These are phyloP conservation scores for Prunus fruticosa DNA, from an alignment of 306 rosid genomes.

Conservation along the genomic window DNA sequence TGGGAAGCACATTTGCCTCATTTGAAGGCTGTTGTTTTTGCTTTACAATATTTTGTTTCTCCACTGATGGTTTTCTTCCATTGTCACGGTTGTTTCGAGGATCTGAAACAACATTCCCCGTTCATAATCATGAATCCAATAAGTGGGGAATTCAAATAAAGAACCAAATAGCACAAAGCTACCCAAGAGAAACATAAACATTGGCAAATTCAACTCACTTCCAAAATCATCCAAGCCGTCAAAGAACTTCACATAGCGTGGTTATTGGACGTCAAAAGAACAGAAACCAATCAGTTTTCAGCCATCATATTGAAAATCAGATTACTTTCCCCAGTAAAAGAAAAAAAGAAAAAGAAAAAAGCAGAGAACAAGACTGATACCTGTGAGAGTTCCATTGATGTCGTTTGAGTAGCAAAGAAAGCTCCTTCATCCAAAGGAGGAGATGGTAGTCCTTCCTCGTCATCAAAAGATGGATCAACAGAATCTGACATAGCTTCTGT, in stretches of 20 bases:
- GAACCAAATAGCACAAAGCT: slow-evolving; percentile 34
- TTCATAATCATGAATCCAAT: slow-evolving; percentile 36
- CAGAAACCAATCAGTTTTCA: slow-evolving; percentile 41
- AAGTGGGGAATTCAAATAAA: slow-evolving; percentile 32
- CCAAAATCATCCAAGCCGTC: slow-evolving; percentile 97
- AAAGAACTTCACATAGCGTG: slow-evolving; percentile 61
- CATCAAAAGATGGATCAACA: slow-evolving; percentile 51
- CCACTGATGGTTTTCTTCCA: slow-evolving; percentile 50
- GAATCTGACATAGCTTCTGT: slow-evolving; percentile 77
- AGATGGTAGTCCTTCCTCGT: slow-evolving; percentile 88
- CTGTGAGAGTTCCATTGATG: slow-evolving; percentile 77
- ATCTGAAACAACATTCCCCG: slow-evolving; percentile 66
- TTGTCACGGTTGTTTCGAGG: slow-evolving; percentile 54
- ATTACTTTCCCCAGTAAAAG: background rate
- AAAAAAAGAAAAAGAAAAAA: background rate
- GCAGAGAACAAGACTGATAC: slow-evolving; percentile 32
- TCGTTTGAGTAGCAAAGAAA: slow-evolving; percentile 57
- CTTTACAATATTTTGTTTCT: slow-evolving; percentile 36
- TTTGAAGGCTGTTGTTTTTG: slow-evolving; percentile 37
- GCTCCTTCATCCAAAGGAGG: slow-evolving; percentile 89
- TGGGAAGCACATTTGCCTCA: slow-evolving; percentile 30
- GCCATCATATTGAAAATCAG: slow-evolving; percentile 6
- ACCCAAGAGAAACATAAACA: slow-evolving; percentile 37
- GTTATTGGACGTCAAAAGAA: slow-evolving; percentile 29
- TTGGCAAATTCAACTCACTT: slow-evolving; percentile 70